Evolutionary conservation across 2,329 filamentous ascomycete genomes (phyloP), one percentile per base, ranked within the genome.

Genomic region (Aspergillus neotritici): DNA sequence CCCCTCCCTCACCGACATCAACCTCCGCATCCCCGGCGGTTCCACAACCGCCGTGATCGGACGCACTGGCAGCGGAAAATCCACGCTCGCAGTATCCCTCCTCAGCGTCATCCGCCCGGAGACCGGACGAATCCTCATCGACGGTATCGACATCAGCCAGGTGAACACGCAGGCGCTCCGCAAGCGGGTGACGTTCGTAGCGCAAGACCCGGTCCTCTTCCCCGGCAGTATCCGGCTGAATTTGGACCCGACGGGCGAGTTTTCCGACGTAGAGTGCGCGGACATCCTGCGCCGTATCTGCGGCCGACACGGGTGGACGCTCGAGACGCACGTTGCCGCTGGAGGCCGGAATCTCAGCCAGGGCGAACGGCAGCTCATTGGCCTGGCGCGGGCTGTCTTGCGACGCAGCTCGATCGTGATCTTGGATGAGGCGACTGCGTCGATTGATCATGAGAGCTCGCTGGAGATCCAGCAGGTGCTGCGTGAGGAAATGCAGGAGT

Each of bases 1-100:
- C 0, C 82, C 85, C 0, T 85, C 87, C 0, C 67, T 95, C 1
- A 69, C 73, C 6, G 72, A 83, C 34, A 73, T 94, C 21, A 80
- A 78, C 0, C 82, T 95, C 48, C 78, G 74, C 2, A 87, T 95
- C 40, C 85, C 86, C 2, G 84, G 83, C 0, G 86, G 87, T 1
- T 84, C 86, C 41, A 83, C 84, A 39, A 86, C 86, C 1, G 87
- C 87, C 0, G 75, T 94, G 14, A 84, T 90, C 9, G 88, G 88
- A 2, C 80, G 87, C 8, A 94, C 87, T 0, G 68, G 86, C 0
- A 88, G 84, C 4, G 88, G 88, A 3, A 94, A 94, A 65, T 88
- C 83, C 39, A 94, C 87, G 0, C 76, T 91, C 1, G 80, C 80
- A 0, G 64, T 83, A 1, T 72, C 77, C 0, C 66, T 84, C 1